Conservation (phyloP, 441 rosid species). For the Erodium trifolium region DNA sequence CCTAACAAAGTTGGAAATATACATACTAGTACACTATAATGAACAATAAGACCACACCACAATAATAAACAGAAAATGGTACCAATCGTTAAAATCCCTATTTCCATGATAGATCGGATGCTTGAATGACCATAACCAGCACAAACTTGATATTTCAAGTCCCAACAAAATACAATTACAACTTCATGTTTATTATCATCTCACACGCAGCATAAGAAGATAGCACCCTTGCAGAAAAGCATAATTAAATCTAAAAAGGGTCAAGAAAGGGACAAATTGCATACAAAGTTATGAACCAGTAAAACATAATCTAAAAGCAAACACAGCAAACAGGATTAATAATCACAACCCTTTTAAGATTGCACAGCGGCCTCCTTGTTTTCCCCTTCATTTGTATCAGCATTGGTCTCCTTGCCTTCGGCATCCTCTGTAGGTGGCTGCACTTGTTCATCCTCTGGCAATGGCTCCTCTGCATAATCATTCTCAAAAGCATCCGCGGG, state of each 20-base stretch:
- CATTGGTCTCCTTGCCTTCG: conserved; percentile 34
- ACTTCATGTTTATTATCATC: neutral
- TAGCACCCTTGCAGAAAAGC: neutral
- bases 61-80: neutral
- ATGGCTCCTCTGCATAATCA: conserved; percentile 84
- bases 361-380: conserved; percentile 31
- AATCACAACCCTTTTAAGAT: neutral
- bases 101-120: neutral
- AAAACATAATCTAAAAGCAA: neutral
- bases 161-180: neutral
- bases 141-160: neutral
- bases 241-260: neutral
- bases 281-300: neutral
- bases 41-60: neutral
- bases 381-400: conserved; percentile 40
- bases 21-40: neutral
- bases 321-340: neutral
- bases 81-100: neutral
- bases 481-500: conserved; percentile 90
- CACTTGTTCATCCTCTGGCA: conserved; percentile 89
- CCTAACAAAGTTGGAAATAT: too few relatives aligned
- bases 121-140: neutral
- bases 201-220: neutral
- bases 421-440: conserved; percentile 57
- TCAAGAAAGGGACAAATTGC: neutral